Base-by-base conservation (phyloP, 2,329 filamentous ascomycete genomes). In the Colletotrichum sp. region DNA sequence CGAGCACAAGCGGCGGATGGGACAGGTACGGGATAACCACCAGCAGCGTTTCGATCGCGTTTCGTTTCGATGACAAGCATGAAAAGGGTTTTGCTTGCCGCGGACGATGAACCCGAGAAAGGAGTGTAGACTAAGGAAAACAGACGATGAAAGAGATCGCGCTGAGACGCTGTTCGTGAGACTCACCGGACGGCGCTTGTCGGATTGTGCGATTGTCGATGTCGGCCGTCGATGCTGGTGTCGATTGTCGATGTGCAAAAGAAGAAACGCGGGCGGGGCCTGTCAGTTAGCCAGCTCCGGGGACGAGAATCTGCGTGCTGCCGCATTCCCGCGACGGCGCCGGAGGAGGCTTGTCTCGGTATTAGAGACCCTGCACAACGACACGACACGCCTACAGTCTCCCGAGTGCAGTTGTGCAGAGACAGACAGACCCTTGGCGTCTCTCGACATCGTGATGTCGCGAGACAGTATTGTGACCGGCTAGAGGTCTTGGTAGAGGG, bases 1-100 rank as follows among this genome's bases (percentile, higher is more conserved):
- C 44, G 44, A 52, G 44, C 44, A 52, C 44, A 26, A 52, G 39
- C 39, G 64, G 44, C 30, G 16, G 13, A 49, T 18, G 28, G 30
- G 5, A 65, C 16, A 28, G n/a, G 32, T 36, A 64, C 28, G 30
- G 63, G 21, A 66, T n/a, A 1, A 18, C 21, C n/a, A 21, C n/a
- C 16, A 15, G 26, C 62, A 36, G 57, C 73, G 70, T 65, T 68
- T 76, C 73, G 73, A 76, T 76, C 64, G 70, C 30, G 70, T 68
- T 65, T 76, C 70, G 34, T 64, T 73, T 73, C 73, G 59, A 73
- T 60, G 64, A 65, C 49, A 36, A 26, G 18, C 55, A 32, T 69
- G 36, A 28, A 13, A 21, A 32, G 2, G 49, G 34, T 28, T 28
- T 39, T 34, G 8, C 36, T 49, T 21, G 21, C 34, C 16, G 34